phyloP scores from a whole-genome alignment of 2,329 filamentous ascomycete species.

The Fusarium sp. region DNA sequence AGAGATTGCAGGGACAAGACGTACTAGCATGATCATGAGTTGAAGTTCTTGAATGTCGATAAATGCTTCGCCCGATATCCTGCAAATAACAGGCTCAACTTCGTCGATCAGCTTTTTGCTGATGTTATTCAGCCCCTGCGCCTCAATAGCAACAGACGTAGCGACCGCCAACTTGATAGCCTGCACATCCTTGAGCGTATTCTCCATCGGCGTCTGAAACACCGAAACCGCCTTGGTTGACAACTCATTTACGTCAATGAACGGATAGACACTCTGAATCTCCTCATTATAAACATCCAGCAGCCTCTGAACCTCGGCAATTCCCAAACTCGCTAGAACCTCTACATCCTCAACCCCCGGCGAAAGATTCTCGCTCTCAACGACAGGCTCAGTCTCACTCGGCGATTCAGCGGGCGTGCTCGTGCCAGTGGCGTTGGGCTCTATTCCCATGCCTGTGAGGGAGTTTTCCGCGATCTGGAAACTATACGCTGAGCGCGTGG shows the following conservation, averaged over 20 bases:
- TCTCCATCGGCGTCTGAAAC: not conserved
- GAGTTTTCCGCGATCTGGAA: slow-evolving; percentile 14
- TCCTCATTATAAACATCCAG: not conserved
- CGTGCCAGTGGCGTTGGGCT: not conserved
- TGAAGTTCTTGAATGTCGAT: slow-evolving; percentile 5
- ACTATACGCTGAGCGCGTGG: slow-evolving; percentile 2
- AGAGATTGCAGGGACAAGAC: too few relatives aligned
- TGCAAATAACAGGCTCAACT: slow-evolving; percentile 12
- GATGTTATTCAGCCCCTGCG: not conserved
- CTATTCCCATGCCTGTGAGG: not conserved
- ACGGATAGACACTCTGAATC: not conserved
- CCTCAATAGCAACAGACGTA: not conserved
- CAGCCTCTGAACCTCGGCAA: not conserved
- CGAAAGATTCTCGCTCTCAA: not conserved
- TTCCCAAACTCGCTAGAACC: not conserved
- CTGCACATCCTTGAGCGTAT: not conserved
- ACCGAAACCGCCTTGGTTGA: not conserved
- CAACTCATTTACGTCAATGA: not conserved
- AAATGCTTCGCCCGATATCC: not conserved
- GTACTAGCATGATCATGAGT: slow-evolving; percentile 9
- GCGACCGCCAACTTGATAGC: slow-evolving; percentile 5
- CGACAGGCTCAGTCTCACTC: not conserved
- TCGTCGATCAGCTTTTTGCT: slow-evolving; percentile 5
- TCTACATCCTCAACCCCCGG: not conserved
- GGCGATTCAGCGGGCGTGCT: not conserved